These are phyloP conservation scores for Melastoma candidum DNA, from an alignment of 441 rosid species.

Conservation along the genomic window DNA sequence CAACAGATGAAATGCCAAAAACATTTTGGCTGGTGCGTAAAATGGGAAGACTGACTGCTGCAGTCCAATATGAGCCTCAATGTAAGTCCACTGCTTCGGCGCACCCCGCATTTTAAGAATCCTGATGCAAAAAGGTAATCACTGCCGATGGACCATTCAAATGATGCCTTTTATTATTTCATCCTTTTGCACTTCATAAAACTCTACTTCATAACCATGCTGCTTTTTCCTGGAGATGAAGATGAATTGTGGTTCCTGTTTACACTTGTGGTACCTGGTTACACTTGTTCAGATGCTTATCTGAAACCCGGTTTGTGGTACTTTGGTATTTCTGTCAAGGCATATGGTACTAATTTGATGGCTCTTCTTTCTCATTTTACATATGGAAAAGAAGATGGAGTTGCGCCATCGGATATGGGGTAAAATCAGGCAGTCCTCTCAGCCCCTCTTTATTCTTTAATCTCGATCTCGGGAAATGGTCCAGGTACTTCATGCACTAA, in stretches of 20 bases:
- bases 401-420: constrained; percentile 80
- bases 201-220: too few species aligned
- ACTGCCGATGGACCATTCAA: too few species aligned
- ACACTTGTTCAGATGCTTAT: too few species aligned
- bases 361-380: neutral
- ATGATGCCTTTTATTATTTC: too few species aligned
- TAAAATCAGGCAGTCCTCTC: constrained; percentile 77
- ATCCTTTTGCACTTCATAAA: too few species aligned
- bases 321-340: neutral
- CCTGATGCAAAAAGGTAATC: too few species aligned
- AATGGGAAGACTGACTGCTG: constrained; percentile 74
- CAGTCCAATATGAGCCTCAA: constrained; percentile 74
- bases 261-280: too few species aligned
- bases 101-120: neutral
- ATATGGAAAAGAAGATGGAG: constrained; percentile 72
- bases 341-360: neutral
- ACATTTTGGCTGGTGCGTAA: constrained; percentile 85
- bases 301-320: neutral
- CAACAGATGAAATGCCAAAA: constrained; percentile 47
- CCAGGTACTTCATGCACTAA: constrained; percentile 46
- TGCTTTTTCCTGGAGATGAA: too few species aligned
- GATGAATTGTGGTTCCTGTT: too few species aligned
- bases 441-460: constrained; percentile 86
- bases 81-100: constrained; percentile 32
- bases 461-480: constrained; percentile 69